A percentile compares a stretch with the other conserved stretches of the same genome.
phyloP scores from a whole-genome alignment of 2,329 filamentous ascomycete genomes.

The Diaporthe longicolla region DNA sequence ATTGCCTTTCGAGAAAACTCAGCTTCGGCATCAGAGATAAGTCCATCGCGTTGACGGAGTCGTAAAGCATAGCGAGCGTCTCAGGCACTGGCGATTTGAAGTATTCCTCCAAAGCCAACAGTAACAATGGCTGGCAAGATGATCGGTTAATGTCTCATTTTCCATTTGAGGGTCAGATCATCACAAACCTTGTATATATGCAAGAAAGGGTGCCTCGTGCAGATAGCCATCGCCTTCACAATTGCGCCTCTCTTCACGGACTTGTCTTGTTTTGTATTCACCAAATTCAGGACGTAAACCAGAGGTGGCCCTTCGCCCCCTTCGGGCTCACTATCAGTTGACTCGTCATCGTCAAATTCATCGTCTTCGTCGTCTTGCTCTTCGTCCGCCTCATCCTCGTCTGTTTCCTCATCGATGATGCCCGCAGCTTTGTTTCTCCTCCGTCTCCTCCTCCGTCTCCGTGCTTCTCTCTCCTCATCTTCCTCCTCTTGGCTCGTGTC shows the following conservation, averaged over 20 bases:
- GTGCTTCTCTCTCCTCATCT: conserved; percentile 74
- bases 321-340: conserved; percentile 74
- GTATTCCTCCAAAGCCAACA: conserved; percentile 95
- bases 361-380: conserved; percentile 60
- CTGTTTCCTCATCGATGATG: conserved; percentile 61
- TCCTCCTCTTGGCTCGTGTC: conserved; percentile 89
- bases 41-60: conserved; percentile 97
- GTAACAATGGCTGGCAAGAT: conserved; percentile 78
- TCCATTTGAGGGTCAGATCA: neutral
- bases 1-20: conserved; percentile 84
- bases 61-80: conserved; percentile 88
- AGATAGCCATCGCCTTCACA: conserved; percentile 99
- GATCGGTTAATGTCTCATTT: conserved; percentile 40
- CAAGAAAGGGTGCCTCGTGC: conserved; percentile 95
- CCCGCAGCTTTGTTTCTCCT: conserved; percentile 67
- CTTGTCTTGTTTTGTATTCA: conserved; percentile 98
- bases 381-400: conserved; percentile 65
- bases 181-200: conserved; percentile 91
- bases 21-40: conserved; percentile 91
- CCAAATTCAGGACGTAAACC: conserved; percentile 96
- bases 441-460: conserved; percentile 65
- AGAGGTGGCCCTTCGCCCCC: conserved; percentile 88
- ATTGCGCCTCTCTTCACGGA: conserved; percentile 92
- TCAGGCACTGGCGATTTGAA: conserved; percentile 92
- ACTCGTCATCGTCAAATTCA: conserved; percentile 67